A percentile compares a stretch with the other conserved stretches of the same genome.
Evolutionary conservation across 2,329 filamentous ascomycete genomes (phyloP).

Genomic region (Fragosphaeria purpurea): DNA sequence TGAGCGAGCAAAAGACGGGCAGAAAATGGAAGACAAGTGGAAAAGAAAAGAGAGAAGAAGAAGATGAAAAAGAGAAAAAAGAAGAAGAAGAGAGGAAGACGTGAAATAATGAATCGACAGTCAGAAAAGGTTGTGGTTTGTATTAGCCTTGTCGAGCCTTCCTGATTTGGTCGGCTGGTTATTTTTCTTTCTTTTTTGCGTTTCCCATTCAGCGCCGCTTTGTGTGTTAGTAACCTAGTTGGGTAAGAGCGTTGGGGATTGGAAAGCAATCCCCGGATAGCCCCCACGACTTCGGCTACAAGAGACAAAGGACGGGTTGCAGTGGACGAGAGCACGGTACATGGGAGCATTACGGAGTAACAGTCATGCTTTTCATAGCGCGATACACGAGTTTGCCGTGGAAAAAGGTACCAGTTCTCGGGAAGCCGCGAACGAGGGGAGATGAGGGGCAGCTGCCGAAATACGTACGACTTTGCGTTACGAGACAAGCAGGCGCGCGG

Average conservation of each 20-base stretch:
- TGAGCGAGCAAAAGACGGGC: conserved; percentile 1
- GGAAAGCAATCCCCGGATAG: neutral
- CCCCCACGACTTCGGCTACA: conserved; percentile 4
- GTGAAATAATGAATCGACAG: neutral
- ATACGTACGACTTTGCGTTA: too few species aligned
- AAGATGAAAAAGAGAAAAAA: neutral
- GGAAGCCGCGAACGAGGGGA: conserved; percentile 1
- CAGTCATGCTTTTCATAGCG: neutral
- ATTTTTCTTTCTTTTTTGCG: neutral
- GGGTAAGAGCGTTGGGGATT: neutral
- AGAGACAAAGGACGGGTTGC: neutral
- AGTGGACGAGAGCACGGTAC: too few species aligned
- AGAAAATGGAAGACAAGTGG: neutral
- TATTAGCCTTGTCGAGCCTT: neutral
- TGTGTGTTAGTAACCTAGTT: too few species aligned
- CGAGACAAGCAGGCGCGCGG: neutral
- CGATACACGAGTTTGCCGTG: conserved; percentile 3
- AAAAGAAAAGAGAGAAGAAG: neutral
- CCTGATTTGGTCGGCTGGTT: conserved; percentile 3
- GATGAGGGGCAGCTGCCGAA: neutral
- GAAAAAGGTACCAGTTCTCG: conserved; percentile 6
- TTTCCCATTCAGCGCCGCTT: neutral
- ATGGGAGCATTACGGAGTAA: too few species aligned
- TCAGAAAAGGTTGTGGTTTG: neutral
- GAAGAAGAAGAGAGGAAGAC: neutral